Evolutionary conservation across 306 rosid species (phyloP), one percentile per base, ranked within the genome.

Genomic region (Sicyos baderoa): DNA sequence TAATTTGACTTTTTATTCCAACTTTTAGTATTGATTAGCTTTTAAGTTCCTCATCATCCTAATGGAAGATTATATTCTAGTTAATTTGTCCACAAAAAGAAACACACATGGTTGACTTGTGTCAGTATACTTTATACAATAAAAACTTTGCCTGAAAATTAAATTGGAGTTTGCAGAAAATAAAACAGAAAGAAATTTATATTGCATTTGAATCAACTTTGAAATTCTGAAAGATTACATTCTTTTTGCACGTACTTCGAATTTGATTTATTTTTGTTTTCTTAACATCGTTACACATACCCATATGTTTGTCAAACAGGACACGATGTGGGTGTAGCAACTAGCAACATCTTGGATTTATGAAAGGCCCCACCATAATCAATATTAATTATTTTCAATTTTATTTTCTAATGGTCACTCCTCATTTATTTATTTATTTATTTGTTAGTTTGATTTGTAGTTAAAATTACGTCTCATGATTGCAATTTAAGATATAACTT

Each of bases 201-300:
- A 45, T 62, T 62, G 67, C 49, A n/a, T 35, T 61, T 61, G 67
- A 61, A 61, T 61, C 67, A 61, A 35, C 67, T 4, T 61, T 35
- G 67, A 61, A 9, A 59, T 59, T 59, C 7, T 29, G 32, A 59
- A 29, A 35, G 16, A 61, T 61, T 40, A 62, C 68, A 62, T 40
- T 15, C 54, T 14, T 44, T 65, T 65, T 64, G 52, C 35, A 13
- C 71, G 0, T 44, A 25, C 40, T 11, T 42, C 66, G 16, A 4
- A 62, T 9, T 50, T 62, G 37, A 49, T 49, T 49, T 61, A 4
- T 65, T 14, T 14, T 5, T 49, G 9, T 4, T 62, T 11, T 65
- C 13, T 45, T 65, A 6, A 7, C 22, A 14, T 19, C 9, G 22
- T 45, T 45, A 8, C 37, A 21, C 54, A 18, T 27, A 21, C 54